Evolutionary conservation across 2,329 filamentous ascomycete species (phyloP), one percentile per base, ranked within the genome.

Genomic region (Trichoderma asperellum): DNA sequence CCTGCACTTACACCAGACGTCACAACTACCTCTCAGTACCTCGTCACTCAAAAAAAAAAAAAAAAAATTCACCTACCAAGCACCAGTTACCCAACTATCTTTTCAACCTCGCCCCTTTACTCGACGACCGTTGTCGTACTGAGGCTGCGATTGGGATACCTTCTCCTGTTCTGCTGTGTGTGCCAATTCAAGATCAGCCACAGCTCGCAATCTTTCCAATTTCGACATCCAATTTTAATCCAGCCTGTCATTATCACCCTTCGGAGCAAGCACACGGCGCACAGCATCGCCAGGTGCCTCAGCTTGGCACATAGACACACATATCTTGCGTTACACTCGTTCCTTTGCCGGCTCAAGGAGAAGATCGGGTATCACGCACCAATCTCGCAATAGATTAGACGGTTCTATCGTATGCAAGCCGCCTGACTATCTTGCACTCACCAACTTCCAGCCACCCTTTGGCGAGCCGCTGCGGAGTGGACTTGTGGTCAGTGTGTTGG

Each of bases 241-340:
- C 67, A 40, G 34, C 47, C 49, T 37, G 35, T 62, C 58, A 34
- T 43, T 32, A n/a, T 52, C 24, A 52, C 57, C 57, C 35, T 37
- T 43, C 47, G 21, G 49, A 34, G 68, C 56, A 68, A 47, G 47
- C 58, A 58, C 59, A 56, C 52, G 52, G n/a, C 58, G 47, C 52
- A 70, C 69, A 53, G 59, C 69, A 70, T 65, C 59, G 57, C 63
- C 52, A 59, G 35, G 10, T 59, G 47, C 56, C 57, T 52, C 68
- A 70, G 57, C 21, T 37, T 61, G 55, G 58, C 58, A 68, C 66
- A 35, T 40, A 29, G 53, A 57, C 63, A 34, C 62, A 34, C 62
- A 70, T 67, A 67, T 58, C 65, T 70, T 70, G 69, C 69, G 55
- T 55, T 34, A 69, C 69, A 10, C 60, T 69, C 69, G 65, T 60